phyloP scores from a whole-genome alignment of 2,329 filamentous ascomycete genomes.

The Catunica adiposa region DNA sequence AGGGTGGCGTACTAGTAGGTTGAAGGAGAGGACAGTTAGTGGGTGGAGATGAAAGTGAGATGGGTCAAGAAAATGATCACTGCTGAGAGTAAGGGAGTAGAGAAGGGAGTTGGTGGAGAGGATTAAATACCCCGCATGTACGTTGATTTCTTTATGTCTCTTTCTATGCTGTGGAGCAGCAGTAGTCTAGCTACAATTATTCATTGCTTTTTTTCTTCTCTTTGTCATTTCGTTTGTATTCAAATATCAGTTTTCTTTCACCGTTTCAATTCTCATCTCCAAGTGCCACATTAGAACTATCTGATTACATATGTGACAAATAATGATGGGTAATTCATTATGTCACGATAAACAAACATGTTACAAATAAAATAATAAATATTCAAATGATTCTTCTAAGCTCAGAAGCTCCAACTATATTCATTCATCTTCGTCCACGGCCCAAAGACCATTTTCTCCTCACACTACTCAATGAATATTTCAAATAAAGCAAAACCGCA shows the following conservation, averaged over 20 bases:
- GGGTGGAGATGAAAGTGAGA: slow-evolving; percentile 20
- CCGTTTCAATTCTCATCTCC: no score
- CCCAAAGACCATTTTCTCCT: neutral
- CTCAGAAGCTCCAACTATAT: neutral
- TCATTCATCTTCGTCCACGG: neutral
- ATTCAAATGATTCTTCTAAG: neutral
- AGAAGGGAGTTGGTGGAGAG: no score
- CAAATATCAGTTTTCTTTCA: no score
- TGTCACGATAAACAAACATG: neutral
- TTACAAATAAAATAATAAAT: neutral
- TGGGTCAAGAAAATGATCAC: no score
- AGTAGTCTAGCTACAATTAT: neutral
- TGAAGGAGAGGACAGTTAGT: slow-evolving; percentile 35
- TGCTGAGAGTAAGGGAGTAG: no score
- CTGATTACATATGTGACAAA: no score
- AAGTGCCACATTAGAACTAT: no score
- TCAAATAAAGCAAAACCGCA: neutral
- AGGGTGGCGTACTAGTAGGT: slow-evolving; percentile 66
- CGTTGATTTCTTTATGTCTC: slow-evolving; percentile 7
- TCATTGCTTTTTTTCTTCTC: neutral
- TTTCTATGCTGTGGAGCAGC: no score
- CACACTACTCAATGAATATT: neutral
- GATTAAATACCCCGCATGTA: neutral
- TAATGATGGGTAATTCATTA: no score
- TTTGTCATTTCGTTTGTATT: slow-evolving; percentile 2